These are phyloP conservation scores for Deuterostichococcus epilithicus DNA, from an alignment of 139 green algal genomes.

Conservation along the genomic window DNA sequence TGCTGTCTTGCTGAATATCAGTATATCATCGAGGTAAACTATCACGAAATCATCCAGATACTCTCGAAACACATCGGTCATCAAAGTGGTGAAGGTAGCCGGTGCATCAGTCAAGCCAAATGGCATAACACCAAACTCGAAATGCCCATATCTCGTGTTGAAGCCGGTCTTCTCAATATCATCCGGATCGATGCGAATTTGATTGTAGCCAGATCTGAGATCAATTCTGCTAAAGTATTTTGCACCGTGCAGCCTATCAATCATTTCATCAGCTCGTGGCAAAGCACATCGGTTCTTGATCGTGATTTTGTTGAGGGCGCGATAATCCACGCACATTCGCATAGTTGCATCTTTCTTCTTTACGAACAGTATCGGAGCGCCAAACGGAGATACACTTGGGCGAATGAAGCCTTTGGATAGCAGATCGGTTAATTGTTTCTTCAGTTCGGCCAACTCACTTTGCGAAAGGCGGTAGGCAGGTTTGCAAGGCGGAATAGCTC, in stretches of 20 bases:
- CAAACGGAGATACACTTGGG: conserved; percentile 43
- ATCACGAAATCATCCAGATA: conserved; percentile 36
- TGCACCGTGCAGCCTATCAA: conserved; percentile 38
- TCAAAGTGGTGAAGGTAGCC: conserved; percentile 37
- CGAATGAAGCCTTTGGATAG: conserved; percentile 45
- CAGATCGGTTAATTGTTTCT: conserved; percentile 41
- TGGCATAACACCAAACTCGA: conserved; percentile 28
- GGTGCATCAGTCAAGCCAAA: conserved; percentile 53
- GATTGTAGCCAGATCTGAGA: conserved; percentile 32
- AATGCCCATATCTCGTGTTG: conserved; percentile 25
- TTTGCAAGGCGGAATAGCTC: conserved; percentile 12
- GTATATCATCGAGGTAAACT: conserved; percentile 62
- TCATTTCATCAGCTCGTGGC: conserved; percentile 23
- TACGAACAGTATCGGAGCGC: conserved; percentile 43
- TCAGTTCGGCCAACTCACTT: conserved; percentile 42
- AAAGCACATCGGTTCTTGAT: neutral
- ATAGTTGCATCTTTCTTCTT: conserved; percentile 50
- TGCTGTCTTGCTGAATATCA: conserved; percentile 31
- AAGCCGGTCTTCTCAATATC: conserved; percentile 42
- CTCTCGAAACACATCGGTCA: conserved; percentile 31
- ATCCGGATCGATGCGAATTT: conserved; percentile 21
- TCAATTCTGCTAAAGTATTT: conserved; percentile 41
- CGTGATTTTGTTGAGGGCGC: neutral
- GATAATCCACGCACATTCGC: conserved; percentile 36
- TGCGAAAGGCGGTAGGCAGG: conserved; percentile 35